Evolutionary conservation across 495 filamentous ascomycete genomes (phyloP), one percentile per base, ranked within the genome.

Genomic region (Talaromyces thailandensis): DNA sequence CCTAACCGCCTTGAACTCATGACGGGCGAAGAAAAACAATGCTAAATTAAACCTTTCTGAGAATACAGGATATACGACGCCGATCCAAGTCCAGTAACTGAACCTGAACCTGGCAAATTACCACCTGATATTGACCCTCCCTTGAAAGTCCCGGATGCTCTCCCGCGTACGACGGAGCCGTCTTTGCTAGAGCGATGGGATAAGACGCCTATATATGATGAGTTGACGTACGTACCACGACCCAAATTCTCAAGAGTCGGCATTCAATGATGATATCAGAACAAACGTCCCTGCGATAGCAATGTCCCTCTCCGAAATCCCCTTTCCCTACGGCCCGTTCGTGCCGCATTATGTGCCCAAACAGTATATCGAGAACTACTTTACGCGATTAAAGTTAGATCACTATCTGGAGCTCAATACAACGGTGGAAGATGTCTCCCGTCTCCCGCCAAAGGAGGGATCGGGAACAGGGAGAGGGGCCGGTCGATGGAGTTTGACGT

Each of bases 221-320:
- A 71, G 28, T 64, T 82, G 35, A 82, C 79, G 78, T 81, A 58
- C 65, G 76, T 56, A 5, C 9, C 26, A 25, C 3, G 23, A 31
- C 29, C 3, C 3, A 28, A 53, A 3, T 24, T 9, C 2, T 24
- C 6, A 14, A 14, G 4, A 11, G 2, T n/a, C n/a, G 26, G 1
- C 11, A 8, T 0, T 32, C 14, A 31, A 31, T 11, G 16, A 31
- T 37, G 31, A 12, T 57, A 11, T 31, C 50, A 80, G 77, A 29
- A 81, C 79, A 21, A 82, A 82, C 61, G 78, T 81, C 0, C 79
- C 78, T 14, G 71, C 73, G 18, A 76, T 81, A 31, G 79, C 78
- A 60, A 82, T 82, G 79, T 74, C 67, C 50, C 79, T 80, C 51
- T 81, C 79, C 4, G 78, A 81, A 59, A 11, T 63, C 21, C 71